Evolutionary conservation across 1,139 yeast genomes (phyloP).

Genomic region (Debaryomyces sp.): DNA sequence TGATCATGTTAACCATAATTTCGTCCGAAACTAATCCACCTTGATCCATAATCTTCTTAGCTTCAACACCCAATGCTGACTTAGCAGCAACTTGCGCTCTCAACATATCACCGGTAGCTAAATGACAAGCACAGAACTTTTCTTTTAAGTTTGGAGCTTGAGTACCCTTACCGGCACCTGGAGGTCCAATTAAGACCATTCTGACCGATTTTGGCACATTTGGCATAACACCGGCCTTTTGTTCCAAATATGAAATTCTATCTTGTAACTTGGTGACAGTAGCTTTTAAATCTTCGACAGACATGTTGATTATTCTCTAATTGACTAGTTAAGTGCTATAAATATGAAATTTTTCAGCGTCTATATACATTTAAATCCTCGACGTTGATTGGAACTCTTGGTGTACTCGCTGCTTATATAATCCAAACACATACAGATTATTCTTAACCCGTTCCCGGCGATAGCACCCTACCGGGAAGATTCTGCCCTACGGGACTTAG

Average conservation of each 20-base stretch:
- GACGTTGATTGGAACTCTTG: slow-evolving; percentile 3
- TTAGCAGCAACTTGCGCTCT: slow-evolving; percentile 95
- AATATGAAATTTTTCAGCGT: slow-evolving; percentile 7
- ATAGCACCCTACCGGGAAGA: neutral
- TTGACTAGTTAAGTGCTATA: neutral
- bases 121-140: slow-evolving; percentile 95
- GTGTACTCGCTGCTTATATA: slow-evolving; percentile 2
- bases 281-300: slow-evolving; percentile 66
- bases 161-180: slow-evolving; percentile 99
- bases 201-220: slow-evolving; percentile 77
- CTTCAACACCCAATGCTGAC: slow-evolving; percentile 89
- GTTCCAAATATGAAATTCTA: slow-evolving; percentile 66
- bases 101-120: slow-evolving; percentile 98
- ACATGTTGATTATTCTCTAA: slow-evolving; percentile 26
- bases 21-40: slow-evolving; percentile 98
- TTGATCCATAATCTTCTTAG: slow-evolving; percentile 98
- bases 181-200: slow-evolving; percentile 98
- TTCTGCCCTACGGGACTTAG: neutral
- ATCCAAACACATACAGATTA: neutral
- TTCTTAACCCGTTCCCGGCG: slow-evolving; percentile 3
- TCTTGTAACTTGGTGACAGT: slow-evolving; percentile 65
- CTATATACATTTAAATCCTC: neutral
- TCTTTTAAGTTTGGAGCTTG: slow-evolving; percentile 98
- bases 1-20: slow-evolving; percentile 97
- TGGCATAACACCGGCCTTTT: slow-evolving; percentile 64